phyloP scores from a whole-genome alignment of 176 grass and related monocot genomes.

The Oryza meridionalis region DNA sequence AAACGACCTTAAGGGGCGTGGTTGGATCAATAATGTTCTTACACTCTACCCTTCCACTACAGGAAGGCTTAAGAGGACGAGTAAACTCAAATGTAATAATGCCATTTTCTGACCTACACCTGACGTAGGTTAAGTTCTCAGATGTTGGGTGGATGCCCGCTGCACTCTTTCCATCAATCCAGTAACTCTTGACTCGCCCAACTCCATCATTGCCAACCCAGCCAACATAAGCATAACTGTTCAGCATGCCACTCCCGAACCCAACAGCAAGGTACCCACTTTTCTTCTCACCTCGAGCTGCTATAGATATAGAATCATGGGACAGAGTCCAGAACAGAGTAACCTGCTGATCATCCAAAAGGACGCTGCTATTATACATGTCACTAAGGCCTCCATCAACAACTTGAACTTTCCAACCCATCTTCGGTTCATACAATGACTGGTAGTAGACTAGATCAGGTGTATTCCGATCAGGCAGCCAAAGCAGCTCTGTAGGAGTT shows the following conservation, averaged over 20 bases:
- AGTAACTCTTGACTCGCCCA: conserved; percentile 70
- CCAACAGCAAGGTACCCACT: conserved; percentile 81
- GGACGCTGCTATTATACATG: conserved; percentile 80
- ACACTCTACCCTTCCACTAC: conserved; percentile 64
- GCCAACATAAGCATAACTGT: conserved; percentile 76
- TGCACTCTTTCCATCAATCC: conserved; percentile 75
- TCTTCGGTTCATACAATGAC: conserved; percentile 76
- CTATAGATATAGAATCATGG: conserved; percentile 68
- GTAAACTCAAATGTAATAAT: conserved; percentile 90
- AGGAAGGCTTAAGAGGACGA: conserved; percentile 64
- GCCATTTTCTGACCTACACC: conserved; percentile 75
- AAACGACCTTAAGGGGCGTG: conserved; percentile 83
- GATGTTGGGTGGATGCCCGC: conserved; percentile 61
- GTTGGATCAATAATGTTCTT: conserved; percentile 81
- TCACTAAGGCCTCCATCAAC: conserved; percentile 88
- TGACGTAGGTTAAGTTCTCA: conserved; percentile 72
- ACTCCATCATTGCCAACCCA: conserved; percentile 73
- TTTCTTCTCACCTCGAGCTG: conserved; percentile 70
- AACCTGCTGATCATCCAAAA: conserved; percentile 82
- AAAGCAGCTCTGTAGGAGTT: conserved; percentile 72
- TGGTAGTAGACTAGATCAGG: conserved; percentile 96
- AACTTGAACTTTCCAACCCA: conserved; percentile 95
- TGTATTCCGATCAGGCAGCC: conserved; percentile 90
- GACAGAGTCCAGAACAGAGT: conserved; percentile 77
- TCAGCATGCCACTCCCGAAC: conserved; percentile 67